phyloP scores from a whole-genome alignment of 2,329 filamentous ascomycete species.

The Macrophomina pseudophaseolina region DNA sequence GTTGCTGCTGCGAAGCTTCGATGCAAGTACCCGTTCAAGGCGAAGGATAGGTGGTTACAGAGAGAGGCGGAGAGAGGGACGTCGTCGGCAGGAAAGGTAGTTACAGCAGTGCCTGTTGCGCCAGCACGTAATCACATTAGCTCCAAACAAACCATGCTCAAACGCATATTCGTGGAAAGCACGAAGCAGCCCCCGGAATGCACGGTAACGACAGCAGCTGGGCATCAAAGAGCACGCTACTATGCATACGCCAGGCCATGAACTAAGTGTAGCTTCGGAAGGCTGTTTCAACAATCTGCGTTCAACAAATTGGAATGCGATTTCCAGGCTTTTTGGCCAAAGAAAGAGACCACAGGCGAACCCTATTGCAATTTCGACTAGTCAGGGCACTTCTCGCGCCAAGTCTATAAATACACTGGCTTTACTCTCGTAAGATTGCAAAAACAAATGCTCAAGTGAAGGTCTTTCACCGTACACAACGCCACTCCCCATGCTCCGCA shows the following conservation, averaged over 20 bases:
- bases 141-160: constrained; percentile 1
- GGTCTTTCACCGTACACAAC: not conserved
- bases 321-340: no score
- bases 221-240: no score
- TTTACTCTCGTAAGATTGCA: not conserved
- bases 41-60: not conserved
- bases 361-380: not conserved
- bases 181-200: not conserved
- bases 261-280: no score
- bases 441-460: not conserved
- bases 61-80: not conserved
- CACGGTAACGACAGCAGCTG: no score
- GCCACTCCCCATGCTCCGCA: constrained; percentile 1
- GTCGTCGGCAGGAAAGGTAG: not conserved
- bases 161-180: not conserved
- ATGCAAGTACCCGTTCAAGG: no score
- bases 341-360: not conserved
- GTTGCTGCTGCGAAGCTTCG: no score
- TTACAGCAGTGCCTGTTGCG: not conserved
- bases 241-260: no score
- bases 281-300: no score
- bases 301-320: no score
- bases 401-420: not conserved
- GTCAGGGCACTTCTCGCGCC: not conserved
- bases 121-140: constrained; percentile 5